These are phyloP conservation scores for Lolium perenne DNA, from an alignment of 176 grass and related monocot genomes.

Conservation along the genomic window DNA sequence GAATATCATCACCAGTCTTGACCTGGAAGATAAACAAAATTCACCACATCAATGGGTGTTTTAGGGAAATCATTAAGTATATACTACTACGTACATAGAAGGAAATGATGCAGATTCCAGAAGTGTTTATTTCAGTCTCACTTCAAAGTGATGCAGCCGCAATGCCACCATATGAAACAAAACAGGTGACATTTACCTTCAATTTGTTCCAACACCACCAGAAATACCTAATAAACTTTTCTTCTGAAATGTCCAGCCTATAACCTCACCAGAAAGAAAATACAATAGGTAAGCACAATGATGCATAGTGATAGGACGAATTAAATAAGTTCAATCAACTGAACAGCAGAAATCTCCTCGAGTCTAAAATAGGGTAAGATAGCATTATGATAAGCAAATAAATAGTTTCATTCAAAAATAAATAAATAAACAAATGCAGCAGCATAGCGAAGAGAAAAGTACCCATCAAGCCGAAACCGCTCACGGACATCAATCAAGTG, in stretches of 20 bases:
- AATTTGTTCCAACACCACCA: constrained; percentile 98
- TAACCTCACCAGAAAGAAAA: constrained; percentile 22
- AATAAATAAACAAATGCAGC: background rate
- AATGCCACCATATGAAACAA: constrained; percentile 7
- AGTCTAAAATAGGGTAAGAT: constrained; percentile 28
- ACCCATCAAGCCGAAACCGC: constrained; percentile 87
- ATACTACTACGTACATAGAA: background rate
- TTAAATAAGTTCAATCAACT: constrained; percentile 16
- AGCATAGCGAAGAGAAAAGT: constrained; percentile 18
- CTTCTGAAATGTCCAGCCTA: constrained; percentile 88
- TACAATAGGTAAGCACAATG: constrained; percentile 12
- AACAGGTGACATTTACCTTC: constrained; percentile 57
- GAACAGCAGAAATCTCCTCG: constrained; percentile 1
- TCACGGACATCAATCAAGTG: constrained; percentile 94
- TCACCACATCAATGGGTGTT: constrained; percentile 26
- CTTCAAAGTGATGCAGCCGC: background rate
- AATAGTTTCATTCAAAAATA: background rate
- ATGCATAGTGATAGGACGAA: constrained; percentile 4
- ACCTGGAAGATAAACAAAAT: constrained; percentile 54
- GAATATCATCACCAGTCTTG: constrained; percentile 63
- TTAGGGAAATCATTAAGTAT: constrained; percentile 22
- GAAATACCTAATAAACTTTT: constrained; percentile 92
- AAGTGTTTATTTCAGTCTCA: constrained; percentile 17
- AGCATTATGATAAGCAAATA: constrained; percentile 13
- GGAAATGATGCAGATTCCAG: constrained; percentile 23